Evolutionary conservation across 2,329 filamentous ascomycete species (phyloP), one percentile per base, ranked within the genome.

Genomic region (Cladosporium velox): DNA sequence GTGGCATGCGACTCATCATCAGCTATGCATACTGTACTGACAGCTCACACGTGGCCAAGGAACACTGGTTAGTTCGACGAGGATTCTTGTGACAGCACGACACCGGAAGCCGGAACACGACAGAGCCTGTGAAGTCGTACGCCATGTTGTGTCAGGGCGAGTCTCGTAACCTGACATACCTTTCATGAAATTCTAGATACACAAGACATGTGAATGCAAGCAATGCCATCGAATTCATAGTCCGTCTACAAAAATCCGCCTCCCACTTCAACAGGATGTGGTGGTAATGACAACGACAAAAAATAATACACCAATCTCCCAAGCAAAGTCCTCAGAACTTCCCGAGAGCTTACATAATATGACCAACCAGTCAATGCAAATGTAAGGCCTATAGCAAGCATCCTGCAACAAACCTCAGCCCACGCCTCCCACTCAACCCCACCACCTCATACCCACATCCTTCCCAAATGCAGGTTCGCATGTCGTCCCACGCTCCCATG

Each of bases 41-140:
- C 44, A 61, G 59, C 59, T 61, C 59, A 61, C 59, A 61, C 59
- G 59, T 61, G 59, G 59, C 44, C 59, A 11, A 26, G 59, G 24
- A 28, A 38, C 28, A 61, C 28, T 61, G 59, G 59, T 11, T n/a
- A 24, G 24, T 38, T 12, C 4, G 26, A 61, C 44, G n/a, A 51
- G 18, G 44, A 21, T 14, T 4, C 5, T 38, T 61, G 59, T 61
- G 30, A 35, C 59, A 35, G 28, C 41, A 49, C 32, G 59, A 44
- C 59, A 49, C 41, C 59, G 47, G 41, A 51, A 32, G 21, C 14
- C 24, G 44, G 59, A 28, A 21, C 59, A 51, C 59, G 7, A 14
- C 47, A 51, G 41, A 54, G 14, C 11, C 28, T n/a, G 24, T 30
- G 28, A 18, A 44, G 51, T 38, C 28, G 59, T 35, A 61, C 57